A percentile compares a stretch with the other conserved stretches of the same genome.
Conservation (phyloP, 192 early-diverging fungal genomes). For the Martensiomyces pterosporus region DNA sequence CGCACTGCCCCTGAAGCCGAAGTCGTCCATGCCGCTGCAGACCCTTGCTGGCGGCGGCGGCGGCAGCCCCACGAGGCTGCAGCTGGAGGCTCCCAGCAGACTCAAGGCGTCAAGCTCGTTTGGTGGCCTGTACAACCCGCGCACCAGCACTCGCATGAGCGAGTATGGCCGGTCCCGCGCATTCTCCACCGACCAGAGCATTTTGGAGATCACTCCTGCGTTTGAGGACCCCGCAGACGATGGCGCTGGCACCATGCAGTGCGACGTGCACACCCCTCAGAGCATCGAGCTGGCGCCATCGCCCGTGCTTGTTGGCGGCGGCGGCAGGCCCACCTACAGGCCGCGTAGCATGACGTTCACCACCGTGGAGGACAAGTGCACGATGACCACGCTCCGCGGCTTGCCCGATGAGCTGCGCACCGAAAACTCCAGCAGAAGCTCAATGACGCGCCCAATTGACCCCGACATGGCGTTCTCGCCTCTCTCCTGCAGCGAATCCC, state of each 20-base stretch:
- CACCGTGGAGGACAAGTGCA: conserved; percentile 41
- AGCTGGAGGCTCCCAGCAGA: conserved; percentile 2
- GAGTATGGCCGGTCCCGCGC: conserved; percentile 28
- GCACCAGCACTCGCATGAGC: conserved; percentile 33
- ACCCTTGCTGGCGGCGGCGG: conserved; percentile 20
- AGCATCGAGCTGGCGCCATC: conserved; percentile 21
- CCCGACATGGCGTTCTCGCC: conserved; percentile 1
- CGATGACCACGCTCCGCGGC: conserved; percentile 45
- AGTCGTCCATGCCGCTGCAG: not conserved
- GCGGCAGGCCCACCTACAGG: conserved; percentile 15
- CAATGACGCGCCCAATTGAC: conserved; percentile 2
- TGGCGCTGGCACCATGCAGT: too few species aligned
- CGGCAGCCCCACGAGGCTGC: conserved; percentile 1
- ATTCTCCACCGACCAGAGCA: conserved; percentile 25
- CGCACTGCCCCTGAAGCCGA: conserved; percentile 27
- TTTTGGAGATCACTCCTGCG: conserved; percentile 41
- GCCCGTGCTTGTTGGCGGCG: conserved; percentile 39
- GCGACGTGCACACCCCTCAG: conserved; percentile 16
- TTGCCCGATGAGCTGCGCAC: conserved; percentile 23
- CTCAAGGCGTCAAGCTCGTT: conserved; percentile 10
- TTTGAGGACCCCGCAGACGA: conserved; percentile 25
- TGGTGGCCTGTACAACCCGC: conserved; percentile 1
- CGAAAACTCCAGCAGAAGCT: conserved; percentile 9
- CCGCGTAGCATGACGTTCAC: conserved; percentile 38
- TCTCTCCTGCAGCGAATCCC: conserved; percentile 14